Base-by-base conservation (phyloP, 495 filamentous ascomycete genomes). In the Penicillium turbatum region DNA sequence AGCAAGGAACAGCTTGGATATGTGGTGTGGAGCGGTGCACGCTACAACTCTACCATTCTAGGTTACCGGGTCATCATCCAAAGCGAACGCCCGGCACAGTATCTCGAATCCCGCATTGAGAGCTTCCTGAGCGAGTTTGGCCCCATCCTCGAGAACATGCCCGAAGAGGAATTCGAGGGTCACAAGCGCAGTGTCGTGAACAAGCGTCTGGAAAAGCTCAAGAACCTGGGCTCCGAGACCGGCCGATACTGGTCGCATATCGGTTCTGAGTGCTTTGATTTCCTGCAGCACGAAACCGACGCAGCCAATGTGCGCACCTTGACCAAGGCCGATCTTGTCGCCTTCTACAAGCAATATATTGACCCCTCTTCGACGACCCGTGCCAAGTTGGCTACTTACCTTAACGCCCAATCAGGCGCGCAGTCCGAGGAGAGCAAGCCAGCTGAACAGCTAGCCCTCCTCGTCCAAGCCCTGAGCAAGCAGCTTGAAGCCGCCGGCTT, bases 1-100 rank as follows among this genome's bases (percentile, higher is more conserved):
- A 97, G 93, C 38, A 97, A 97, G 68, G 93, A 99, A 67, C 93
- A 99, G 69, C 86, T 99, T 8, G 93, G 93, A 12, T 99, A 99
- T 62, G 86, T 97, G 40, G 93, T 99, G 1, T 96, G 88, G 74
- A 92, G 86, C 43, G 89, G 90, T 12, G 72, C 82, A 11, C 77
- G 87, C 39, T 77, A 84, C 50, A 82, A 79, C 32, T 67, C 82
- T 40, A 92, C 86, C 0, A 89, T 86, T 4, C 86, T 89, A 49
- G 88, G 88, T 7, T 96, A 91, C 65, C 81, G 92, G 10, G 85
- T 99, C 53, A 84, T 97, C 57, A 92, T 99, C 39, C 93, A 99
- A 74, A 95, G 89, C 62, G 93, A 99, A 74, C 85, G 85, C 58
- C 84, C 86, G 2, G 84, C 87, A 0, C 74, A 83, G 32, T 96